Evolutionary conservation across 2,329 filamentous ascomycete species (phyloP), one percentile per base, ranked within the genome.

Genomic region (Pseudopithomyces chartarum): DNA sequence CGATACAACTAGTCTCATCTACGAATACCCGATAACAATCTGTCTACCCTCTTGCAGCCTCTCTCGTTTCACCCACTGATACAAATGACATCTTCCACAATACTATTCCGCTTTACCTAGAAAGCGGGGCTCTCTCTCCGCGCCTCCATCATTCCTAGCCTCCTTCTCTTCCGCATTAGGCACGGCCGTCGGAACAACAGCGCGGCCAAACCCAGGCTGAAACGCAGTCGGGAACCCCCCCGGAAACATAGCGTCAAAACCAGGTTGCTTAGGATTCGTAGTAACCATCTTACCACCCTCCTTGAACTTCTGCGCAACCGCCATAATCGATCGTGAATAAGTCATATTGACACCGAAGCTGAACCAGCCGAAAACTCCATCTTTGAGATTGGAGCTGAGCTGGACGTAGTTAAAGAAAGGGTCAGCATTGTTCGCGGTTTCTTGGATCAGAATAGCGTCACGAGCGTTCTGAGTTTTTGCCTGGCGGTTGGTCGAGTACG

Each of bases 271-370:
- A 2, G 45, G 45, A 32, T 48, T 48, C 45, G 45, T 48, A 17
- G 45, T 29, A 23, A 48, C 45, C 45, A 48, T 48, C 45, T 48
- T 48, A 3, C 45, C 45, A 17, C 45, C 45, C 23, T 48, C 45
- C 26, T 48, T 48, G 45, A 48, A 48, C 15, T 48, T 48, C 17
- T 48, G 45, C 45, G 45, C 45, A 48, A 48, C 45, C 12, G 45
- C 23, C 45, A 48, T 48, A 12, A 48, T 48, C 2, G 45, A 32
- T 15, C 45, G 45, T 6, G 45, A 29, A 29, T 29, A 29, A 29
- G 26, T 29, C 26, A 29, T 29, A 29, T 34, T 47, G 26, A 47
- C 33, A 6, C 44, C 44, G 29, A 47, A 47, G 19, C 26, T 29
- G 26, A 47, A 33, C 44, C 44, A 47, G 33, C 26, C 44, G 44